Evolutionary conservation across 352 stramenopile genomes (phyloP), one percentile per base, ranked within the genome.

Genomic region (Phytophthora fragariae): DNA sequence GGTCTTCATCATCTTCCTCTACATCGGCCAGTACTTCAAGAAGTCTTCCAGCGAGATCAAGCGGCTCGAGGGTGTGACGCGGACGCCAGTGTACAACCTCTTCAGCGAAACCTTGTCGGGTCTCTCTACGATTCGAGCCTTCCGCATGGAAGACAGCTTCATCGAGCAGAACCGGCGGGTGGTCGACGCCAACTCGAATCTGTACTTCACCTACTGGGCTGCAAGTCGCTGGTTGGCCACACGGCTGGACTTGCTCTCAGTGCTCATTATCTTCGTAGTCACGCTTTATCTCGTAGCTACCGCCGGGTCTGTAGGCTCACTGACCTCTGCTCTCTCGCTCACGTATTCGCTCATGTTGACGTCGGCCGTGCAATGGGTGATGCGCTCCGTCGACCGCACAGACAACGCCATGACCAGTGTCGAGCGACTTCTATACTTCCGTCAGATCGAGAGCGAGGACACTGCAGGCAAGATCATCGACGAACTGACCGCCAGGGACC

Each of bases 81-180:
- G 76, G 27, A 84, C 89, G 33, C 96, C 97, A 7, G 90, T 99
- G 29, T 99, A 98, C 84, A 89, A 89, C 9, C 83, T 98, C 44
- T 90, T 99, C 49, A 85, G 83, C 11, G 95, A 99, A 81, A 98
- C 85, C 11, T 73, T 99, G 6, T 89, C 87, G 59, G 97, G 97
- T 9, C 83, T 99, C 5, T 56, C 88, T 0, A 98, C 91, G 12
- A 98, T 99, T n/a, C 89, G 96, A 55, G 84, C 88, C 9, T 94
- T 84, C 69, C 52, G 63, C 12, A 84, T 84, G 79, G 65, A 84
- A n/a, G 8, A 63, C 1, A 27, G 62, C 14, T 83, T 82, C 49
- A 57, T 62, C 14, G 27, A 35, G 12, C 66, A 77, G 9, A 83
- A 86, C 65, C 78, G 70, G 52, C 53, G 33, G 0, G 71, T 68